Base-by-base conservation (phyloP, 2,329 filamentous ascomycete species). In the Neopestalotiopsis rosae region DNA sequence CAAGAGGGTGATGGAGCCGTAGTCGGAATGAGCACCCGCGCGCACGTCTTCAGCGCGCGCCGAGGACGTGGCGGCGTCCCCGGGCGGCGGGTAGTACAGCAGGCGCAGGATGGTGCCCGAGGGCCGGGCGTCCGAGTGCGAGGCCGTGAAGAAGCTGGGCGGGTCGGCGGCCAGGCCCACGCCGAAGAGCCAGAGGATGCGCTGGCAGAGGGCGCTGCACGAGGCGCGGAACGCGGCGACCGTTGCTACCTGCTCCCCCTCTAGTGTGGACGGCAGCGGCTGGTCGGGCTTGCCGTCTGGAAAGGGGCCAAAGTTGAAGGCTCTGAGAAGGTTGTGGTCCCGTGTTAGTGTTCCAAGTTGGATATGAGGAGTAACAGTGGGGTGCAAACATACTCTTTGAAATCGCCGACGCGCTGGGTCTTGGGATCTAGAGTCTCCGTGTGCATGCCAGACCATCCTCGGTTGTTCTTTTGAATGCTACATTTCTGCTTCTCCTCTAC, bases 1-100 rank as follows among this genome's bases (percentile, higher is more conserved):
- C 12, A 98, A 88, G n/a, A 91, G 83, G 1, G 89, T 91, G 69
- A 91, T 81, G 69, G 86, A 89, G 68, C 90, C 90, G 81, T 97
- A 97, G 82, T 98, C 95, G 4, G 92, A 95, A 80, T 98, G 95
- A 0, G 95, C 94, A 68, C 95, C 96, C 6, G 95, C 95, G 34
- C 95, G 91, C 70, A 98, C 89, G 76, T 95, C 93, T 67, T 83
- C 76, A 70, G 76, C 66, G 42, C 85, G 74, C 73, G 89, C 80
- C 12, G 78, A 75, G 7, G 84, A 84, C 9, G 80, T 75, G 61
- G 79, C 75, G 52, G 77, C 77, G 5, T 78, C 66, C 69, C 74
- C 73, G 7, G 85, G 82, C 1, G 89, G 86, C 0, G 92, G 92
- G 80, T 94, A 95, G 80, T 90, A 89, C 1, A 98, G 88, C 72